Evolutionary conservation across 176 grass and related monocot species (phyloP).

Genomic region (Aegilops speltoides): DNA sequence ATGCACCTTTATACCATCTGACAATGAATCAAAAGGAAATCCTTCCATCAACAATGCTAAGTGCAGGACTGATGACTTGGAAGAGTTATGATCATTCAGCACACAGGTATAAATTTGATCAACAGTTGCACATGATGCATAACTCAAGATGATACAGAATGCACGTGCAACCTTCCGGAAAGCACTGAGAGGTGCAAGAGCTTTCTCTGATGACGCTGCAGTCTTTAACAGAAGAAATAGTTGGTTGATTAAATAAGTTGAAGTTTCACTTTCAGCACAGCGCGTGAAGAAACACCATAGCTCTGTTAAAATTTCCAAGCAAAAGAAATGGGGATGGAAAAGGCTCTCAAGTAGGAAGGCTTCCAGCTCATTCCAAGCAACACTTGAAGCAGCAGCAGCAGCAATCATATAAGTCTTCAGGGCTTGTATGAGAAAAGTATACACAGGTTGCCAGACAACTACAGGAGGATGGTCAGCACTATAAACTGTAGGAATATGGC

Average conservation of each 20-base stretch:
- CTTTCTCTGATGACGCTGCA: conserved; percentile 51
- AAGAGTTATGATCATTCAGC: conserved; percentile 53
- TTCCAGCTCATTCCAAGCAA: conserved; percentile 71
- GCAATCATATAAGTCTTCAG: conserved; percentile 79
- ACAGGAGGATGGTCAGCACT: conserved; percentile 37
- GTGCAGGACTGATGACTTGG: conserved; percentile 41
- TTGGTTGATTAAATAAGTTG: conserved; percentile 52
- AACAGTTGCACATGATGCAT: conserved; percentile 55
- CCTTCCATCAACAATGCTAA: conserved; percentile 78
- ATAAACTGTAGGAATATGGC: conserved; percentile 57
- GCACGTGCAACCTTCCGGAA: conserved; percentile 55
- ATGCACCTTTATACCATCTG: conserved; percentile 48
- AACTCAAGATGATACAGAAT: conserved; percentile 61
- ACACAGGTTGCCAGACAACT: conserved; percentile 74
- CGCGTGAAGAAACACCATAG: conserved; percentile 79
- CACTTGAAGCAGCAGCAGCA: conserved; percentile 55
- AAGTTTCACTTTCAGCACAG: conserved; percentile 53
- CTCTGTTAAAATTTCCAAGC: conserved; percentile 77
- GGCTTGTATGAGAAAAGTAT: conserved; percentile 64
- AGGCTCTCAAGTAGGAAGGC: conserved; percentile 71
- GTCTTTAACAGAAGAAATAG: conserved; percentile 58
- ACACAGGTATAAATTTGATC: conserved; percentile 61
- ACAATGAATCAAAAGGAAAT: conserved; percentile 81
- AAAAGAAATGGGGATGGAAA: conserved; percentile 82
- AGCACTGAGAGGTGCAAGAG: conserved; percentile 48